Conservation (phyloP, 1,284 basidiomycete species). For the Trichosporon coremiiforme region DNA sequence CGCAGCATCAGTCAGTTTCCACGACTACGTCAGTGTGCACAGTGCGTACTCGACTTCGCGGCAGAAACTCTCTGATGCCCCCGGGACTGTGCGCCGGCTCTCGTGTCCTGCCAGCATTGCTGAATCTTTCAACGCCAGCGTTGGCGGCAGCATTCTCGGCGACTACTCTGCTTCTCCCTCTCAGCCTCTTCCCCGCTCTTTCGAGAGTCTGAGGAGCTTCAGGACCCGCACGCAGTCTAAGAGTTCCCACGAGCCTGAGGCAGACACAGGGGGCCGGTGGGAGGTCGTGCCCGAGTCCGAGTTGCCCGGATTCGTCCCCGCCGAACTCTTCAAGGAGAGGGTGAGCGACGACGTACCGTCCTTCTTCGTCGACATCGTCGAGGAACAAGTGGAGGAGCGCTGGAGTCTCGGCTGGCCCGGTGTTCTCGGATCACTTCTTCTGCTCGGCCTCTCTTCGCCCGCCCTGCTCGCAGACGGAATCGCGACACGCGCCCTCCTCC, state of each 20-base stretch:
- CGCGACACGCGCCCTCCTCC: not conserved
- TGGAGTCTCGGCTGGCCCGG: constrained; percentile 1
- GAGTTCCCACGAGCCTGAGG: not conserved
- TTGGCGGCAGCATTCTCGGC: constrained; percentile 14
- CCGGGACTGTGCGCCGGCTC: not conserved
- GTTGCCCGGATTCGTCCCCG: not conserved
- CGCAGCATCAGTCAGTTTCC: constrained; percentile 8
- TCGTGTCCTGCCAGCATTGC: not conserved
- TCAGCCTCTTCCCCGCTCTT: constrained; percentile 40
- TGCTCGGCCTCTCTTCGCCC: not conserved
- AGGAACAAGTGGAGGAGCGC: not conserved
- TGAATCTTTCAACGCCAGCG: not conserved
- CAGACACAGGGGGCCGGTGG: not conserved
- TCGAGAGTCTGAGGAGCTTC: constrained; percentile 27
- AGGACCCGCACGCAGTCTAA: not conserved
- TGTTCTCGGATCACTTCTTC: not conserved
- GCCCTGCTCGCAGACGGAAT: not conserved
- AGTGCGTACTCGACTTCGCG: not conserved
- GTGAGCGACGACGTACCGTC: not conserved
- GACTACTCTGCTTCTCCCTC: constrained; percentile 40
- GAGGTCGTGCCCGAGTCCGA: not conserved
- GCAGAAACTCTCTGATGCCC: not conserved
- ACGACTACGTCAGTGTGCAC: constrained; percentile 8
- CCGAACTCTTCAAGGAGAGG: not conserved
- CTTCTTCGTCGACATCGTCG: not conserved